These are phyloP conservation scores for Tricholoma sp. DNA, from an alignment of 768 basidiomycete genomes.

Conservation along the genomic window DNA sequence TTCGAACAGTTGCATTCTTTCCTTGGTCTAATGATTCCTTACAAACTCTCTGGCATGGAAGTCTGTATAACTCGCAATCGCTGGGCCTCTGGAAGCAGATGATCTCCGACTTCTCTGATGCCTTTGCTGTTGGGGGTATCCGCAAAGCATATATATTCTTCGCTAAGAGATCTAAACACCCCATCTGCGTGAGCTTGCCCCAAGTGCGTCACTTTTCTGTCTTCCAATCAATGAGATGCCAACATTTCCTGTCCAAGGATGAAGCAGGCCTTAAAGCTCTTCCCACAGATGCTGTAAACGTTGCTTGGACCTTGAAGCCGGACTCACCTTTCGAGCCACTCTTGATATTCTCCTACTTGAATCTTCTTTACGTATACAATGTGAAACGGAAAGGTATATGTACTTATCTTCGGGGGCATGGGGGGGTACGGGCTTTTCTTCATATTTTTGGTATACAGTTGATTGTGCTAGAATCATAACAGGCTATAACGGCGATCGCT, in stretches of 20 bases:
- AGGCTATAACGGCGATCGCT: constrained; percentile 64
- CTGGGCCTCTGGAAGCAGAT: constrained; percentile 38
- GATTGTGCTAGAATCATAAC: constrained; percentile 7
- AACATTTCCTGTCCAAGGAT: constrained; percentile 4
- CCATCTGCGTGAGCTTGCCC: constrained; percentile 33
- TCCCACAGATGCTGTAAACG: constrained; percentile 31
- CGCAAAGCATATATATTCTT: constrained; percentile 32
- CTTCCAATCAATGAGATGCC: neutral
- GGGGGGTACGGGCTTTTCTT: constrained; percentile 48
- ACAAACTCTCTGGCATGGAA: constrained; percentile 33
- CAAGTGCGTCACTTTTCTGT: constrained; percentile 18
- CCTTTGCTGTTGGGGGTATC: constrained; percentile 43
- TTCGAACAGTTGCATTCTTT: constrained; percentile 43
- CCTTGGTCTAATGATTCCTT: constrained; percentile 39
- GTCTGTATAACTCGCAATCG: constrained; percentile 23
- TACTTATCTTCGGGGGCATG: constrained; percentile 62
- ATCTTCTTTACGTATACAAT: constrained; percentile 54
- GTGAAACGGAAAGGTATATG: constrained; percentile 32
- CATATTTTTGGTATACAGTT: neutral
- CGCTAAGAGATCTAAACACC: constrained; percentile 23
- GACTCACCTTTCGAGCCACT: constrained; percentile 48
- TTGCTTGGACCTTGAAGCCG: constrained; percentile 57
- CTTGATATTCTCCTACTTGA: constrained; percentile 49
- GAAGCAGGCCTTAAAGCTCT: constrained; percentile 9
- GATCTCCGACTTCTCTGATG: constrained; percentile 43